Conservation (phyloP, 2,329 filamentous ascomycete genomes). For the Penicillium sumatraense region DNA sequence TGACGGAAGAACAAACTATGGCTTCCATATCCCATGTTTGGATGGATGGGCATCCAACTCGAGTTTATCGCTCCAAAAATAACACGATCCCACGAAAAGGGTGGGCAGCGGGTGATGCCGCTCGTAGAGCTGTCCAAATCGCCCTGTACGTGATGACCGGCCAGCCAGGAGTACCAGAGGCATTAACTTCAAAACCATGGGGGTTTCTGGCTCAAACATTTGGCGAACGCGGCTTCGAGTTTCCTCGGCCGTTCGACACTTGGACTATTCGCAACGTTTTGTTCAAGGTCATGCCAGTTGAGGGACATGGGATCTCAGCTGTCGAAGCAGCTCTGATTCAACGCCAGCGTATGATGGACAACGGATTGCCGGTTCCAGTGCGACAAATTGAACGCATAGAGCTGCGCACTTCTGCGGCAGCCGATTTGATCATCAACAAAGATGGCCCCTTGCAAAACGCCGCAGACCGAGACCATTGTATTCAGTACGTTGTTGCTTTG, state of each 20-base stretch:
- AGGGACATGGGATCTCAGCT: slow-evolving; percentile 41
- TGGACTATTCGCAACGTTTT: slow-evolving; percentile 31
- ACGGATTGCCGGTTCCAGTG: slow-evolving; percentile 13
- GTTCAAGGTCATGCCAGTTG: slow-evolving; percentile 34
- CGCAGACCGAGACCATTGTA: slow-evolving; percentile 43
- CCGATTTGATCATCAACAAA: slow-evolving; percentile 41
- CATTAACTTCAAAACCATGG: slow-evolving; percentile 37
- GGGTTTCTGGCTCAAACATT: slow-evolving; percentile 40
- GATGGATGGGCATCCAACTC: slow-evolving; percentile 44
- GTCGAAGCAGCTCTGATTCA: slow-evolving; percentile 37
- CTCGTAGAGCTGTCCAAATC: slow-evolving; percentile 46
- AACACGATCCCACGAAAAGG: slow-evolving; percentile 48
- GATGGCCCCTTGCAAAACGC: slow-evolving; percentile 29
- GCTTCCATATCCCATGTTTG: slow-evolving; percentile 46
- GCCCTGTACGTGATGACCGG: slow-evolving; percentile 33
- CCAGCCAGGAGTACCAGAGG: slow-evolving; percentile 34
- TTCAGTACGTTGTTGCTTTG: slow-evolving; percentile 41
- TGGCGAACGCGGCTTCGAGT: slow-evolving; percentile 21
- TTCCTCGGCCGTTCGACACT: slow-evolving; percentile 22
- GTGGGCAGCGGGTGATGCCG: slow-evolving; percentile 49
- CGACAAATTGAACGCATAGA: slow-evolving; percentile 30
- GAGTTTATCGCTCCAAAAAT: slow-evolving; percentile 37
- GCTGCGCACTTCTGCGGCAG: slow-evolving; percentile 36
- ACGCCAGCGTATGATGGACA: slow-evolving; percentile 11
- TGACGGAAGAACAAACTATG: slow-evolving; percentile 38